phyloP scores from a whole-genome alignment of 768 basidiomycete species.

The Holtermannia corniformis region DNA sequence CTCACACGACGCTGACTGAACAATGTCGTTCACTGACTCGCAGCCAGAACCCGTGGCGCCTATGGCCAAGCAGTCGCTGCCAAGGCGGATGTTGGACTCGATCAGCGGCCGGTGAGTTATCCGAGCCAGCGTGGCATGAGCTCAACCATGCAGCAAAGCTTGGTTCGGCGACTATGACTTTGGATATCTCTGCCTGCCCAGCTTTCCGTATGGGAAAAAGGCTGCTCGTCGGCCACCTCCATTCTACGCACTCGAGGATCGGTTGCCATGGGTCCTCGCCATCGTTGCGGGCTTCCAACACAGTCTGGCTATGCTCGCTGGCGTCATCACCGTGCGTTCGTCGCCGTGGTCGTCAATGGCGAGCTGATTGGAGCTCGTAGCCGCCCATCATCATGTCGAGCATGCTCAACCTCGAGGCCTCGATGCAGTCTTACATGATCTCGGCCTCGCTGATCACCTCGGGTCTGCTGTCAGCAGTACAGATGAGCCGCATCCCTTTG shows the following conservation, averaged over 20 bases:
- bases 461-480: conserved; percentile 47
- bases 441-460: conserved; percentile 69
- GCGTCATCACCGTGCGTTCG: conserved; percentile 52
- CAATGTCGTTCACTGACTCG: background rate
- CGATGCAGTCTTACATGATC: conserved; percentile 64
- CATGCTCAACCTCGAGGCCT: conserved; percentile 52
- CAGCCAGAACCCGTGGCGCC: background rate
- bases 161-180: conserved; percentile 84
- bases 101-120: background rate
- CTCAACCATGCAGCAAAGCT: background rate
- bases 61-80: background rate
- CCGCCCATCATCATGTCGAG: conserved; percentile 73
- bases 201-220: conserved; percentile 52
- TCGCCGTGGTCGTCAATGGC: background rate
- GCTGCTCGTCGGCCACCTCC: conserved; percentile 48
- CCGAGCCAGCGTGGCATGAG: background rate
- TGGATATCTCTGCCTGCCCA: conserved; percentile 58
- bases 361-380: background rate
- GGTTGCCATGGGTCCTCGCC: conserved; percentile 63
- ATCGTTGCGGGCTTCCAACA: conserved; percentile 59
- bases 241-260: conserved; percentile 64
- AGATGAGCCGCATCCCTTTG: conserved; percentile 62
- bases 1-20: too few relatives aligned
- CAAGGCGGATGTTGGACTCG: background rate
- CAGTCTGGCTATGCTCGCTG: conserved; percentile 71